These are phyloP conservation scores for Schoenoplectus tabernaemontani DNA, from an alignment of 202 grass and related monocot species.

Conservation along the genomic window DNA sequence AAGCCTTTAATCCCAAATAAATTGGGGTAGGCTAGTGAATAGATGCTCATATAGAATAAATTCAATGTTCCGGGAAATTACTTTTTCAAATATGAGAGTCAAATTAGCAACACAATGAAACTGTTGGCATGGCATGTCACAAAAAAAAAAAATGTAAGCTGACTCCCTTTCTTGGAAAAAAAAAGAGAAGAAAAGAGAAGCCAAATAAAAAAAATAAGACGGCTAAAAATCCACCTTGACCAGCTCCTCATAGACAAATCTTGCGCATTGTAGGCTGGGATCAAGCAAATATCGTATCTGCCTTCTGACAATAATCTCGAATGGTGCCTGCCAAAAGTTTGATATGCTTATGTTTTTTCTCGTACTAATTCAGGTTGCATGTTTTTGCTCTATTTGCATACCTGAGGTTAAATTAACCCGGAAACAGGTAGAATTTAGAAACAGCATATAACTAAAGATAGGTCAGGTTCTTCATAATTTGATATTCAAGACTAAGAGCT, in stretches of 20 bases:
- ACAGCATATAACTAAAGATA: background rate
- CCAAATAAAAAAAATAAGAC: conserved; percentile 13
- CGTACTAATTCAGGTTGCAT: background rate
- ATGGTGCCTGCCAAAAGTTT: conserved; percentile 49
- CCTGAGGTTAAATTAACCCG: background rate
- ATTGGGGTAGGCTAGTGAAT: no score
- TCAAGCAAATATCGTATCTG: conserved; percentile 83
- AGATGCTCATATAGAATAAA: no score
- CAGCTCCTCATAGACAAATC: conserved; percentile 95
- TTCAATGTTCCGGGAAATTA: no score
- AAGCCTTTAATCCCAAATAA: no score
- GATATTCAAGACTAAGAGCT: background rate
- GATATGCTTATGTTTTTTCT: background rate
- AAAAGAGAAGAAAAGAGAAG: background rate
- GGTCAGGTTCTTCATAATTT: conserved; percentile 1
- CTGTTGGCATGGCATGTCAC: background rate
- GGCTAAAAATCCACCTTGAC: conserved; percentile 57
- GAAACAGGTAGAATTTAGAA: background rate
- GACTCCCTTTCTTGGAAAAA: background rate
- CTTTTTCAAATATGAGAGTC: background rate
- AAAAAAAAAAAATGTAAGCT: background rate
- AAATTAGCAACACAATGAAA: background rate
- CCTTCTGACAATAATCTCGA: conserved; percentile 87
- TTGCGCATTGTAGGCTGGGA: conserved; percentile 93
- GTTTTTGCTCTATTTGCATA: background rate